phyloP scores from a whole-genome alignment of 2,329 filamentous ascomycete species.

The Rhynchosporium graminicola region DNA sequence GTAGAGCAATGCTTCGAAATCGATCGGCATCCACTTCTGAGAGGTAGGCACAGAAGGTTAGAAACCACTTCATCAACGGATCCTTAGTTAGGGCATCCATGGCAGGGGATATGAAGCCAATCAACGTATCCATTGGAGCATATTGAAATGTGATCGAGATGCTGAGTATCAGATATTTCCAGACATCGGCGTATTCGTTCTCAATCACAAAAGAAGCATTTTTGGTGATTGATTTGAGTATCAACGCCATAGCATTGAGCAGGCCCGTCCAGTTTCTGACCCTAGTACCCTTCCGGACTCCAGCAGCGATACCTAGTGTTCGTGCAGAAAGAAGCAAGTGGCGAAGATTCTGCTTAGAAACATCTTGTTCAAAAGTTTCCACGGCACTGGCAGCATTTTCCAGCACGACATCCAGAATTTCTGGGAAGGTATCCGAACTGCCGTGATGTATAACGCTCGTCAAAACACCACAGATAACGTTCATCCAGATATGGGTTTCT shows the following conservation, averaged over 20 bases:
- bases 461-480: conserved; percentile 73
- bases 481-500: conserved; percentile 51
- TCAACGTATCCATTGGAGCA: conserved; percentile 76
- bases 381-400: conserved; percentile 47
- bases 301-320: conserved; percentile 69
- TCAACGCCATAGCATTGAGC: conserved; percentile 55
- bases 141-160: conserved; percentile 69
- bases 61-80: conserved; percentile 69
- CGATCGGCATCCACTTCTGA: conserved; percentile 71
- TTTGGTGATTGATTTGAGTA: conserved; percentile 52
- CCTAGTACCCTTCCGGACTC: conserved; percentile 78
- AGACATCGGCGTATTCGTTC: conserved; percentile 47
- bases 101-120: conserved; percentile 68
- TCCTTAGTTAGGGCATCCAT: conserved; percentile 65
- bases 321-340: conserved; percentile 52
- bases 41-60: conserved; percentile 82
- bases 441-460: conserved; percentile 84
- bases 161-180: conserved; percentile 59
- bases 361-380: conserved; percentile 43
- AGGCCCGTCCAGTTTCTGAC: conserved; percentile 71
- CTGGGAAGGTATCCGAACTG: conserved; percentile 69
- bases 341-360: conserved; percentile 41
- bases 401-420: conserved; percentile 64
- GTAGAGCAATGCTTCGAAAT: conserved; percentile 77
- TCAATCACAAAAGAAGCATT: conserved; percentile 36